phyloP scores from a whole-genome alignment of 805 yeast genomes.

The Cyberlindnera mycetangii region DNA sequence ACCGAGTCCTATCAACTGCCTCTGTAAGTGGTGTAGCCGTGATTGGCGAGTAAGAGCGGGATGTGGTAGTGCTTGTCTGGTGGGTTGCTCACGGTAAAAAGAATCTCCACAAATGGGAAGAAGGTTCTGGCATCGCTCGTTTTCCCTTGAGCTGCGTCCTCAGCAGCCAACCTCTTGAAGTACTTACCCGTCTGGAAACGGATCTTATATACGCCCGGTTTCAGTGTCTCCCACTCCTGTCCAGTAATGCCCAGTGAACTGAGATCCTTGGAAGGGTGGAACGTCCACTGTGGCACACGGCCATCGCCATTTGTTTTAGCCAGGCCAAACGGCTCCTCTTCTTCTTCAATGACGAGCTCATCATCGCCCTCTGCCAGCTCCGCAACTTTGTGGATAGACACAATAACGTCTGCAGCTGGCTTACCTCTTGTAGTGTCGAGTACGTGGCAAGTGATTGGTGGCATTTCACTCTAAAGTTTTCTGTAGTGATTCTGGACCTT shows the following conservation, averaged over 20 bases:
- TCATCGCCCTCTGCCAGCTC: conserved; percentile 25
- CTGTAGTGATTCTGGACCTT: not conserved
- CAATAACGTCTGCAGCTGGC: conserved; percentile 77
- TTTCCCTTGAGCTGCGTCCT: conserved; percentile 24
- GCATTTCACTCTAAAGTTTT: no score
- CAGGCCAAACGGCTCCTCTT: conserved; percentile 52
- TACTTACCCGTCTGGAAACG: conserved; percentile 74
- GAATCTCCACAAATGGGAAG: conserved; percentile 85
- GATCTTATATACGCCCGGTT: conserved; percentile 70
- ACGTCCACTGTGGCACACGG: conserved; percentile 65
- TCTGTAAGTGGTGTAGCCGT: conserved; percentile 87
- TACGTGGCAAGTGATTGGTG: conserved; percentile 87
- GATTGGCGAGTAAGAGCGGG: conserved; percentile 79
- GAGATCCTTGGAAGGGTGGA: conserved; percentile 36
- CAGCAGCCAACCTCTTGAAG: conserved; percentile 34
- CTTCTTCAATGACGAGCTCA: conserved; percentile 29
- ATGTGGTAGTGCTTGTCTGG: conserved; percentile 85
- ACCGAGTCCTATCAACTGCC: conserved; percentile 48
- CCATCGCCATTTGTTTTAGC: conserved; percentile 81
- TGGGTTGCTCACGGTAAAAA: conserved; percentile 62
- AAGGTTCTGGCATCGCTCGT: conserved; percentile 48
- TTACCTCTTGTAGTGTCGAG: conserved; percentile 79
- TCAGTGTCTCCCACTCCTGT: conserved; percentile 42
- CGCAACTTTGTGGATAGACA: conserved; percentile 47
- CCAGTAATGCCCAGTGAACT: conserved; percentile 31